Conservation (phyloP, 139 green algal genomes). For the Ostreobium quekettii region DNA sequence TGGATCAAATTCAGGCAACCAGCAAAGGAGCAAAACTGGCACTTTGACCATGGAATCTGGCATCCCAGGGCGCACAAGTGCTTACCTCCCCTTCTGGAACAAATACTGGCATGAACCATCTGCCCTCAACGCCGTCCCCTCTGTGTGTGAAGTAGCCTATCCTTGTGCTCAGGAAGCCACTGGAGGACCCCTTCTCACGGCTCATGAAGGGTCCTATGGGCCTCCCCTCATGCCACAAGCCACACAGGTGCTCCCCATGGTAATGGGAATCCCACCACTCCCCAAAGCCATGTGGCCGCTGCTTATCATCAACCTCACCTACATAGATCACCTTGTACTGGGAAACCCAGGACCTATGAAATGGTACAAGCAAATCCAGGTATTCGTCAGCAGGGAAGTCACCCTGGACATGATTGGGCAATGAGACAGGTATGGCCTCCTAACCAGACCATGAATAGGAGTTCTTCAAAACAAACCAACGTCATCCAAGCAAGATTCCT, state of each 20-base stretch:
- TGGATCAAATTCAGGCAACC: no score
- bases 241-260: constrained; percentile 27
- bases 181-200: constrained; percentile 22
- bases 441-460: no score
- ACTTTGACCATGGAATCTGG: no score
- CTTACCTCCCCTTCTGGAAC: constrained; percentile 6
- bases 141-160: constrained; percentile 24
- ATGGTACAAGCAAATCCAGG: no score
- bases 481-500: no score
- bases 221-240: constrained; percentile 19
- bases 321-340: constrained; percentile 1
- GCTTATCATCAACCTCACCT: neutral
- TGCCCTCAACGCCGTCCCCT: neutral
- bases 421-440: no score
- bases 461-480: no score
- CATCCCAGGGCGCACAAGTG: no score
- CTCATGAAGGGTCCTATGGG: constrained; percentile 22
- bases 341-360: neutral
- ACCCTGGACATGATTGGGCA: no score
- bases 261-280: constrained; percentile 27
- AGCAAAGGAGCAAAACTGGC: no score
- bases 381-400: no score
- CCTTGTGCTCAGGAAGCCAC: constrained; percentile 17
- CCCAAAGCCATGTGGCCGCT: constrained; percentile 18
- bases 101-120: constrained; percentile 7